phyloP scores from a whole-genome alignment of 352 stramenopile genomes.

The Blastocystis sp. region DNA sequence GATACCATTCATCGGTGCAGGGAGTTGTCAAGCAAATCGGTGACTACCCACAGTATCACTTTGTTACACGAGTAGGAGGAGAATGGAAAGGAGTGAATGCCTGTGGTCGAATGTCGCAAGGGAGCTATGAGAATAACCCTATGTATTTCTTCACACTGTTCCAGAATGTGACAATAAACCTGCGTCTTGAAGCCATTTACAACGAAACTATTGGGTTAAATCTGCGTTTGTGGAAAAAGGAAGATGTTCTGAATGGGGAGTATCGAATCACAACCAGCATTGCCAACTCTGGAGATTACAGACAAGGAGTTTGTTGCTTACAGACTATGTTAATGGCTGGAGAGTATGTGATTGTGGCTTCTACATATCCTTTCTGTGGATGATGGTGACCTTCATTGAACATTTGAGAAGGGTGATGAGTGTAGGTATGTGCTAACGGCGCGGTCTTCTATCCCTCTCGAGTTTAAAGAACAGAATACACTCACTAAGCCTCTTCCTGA shows the following conservation, averaged over 20 bases:
- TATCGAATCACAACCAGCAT: background rate
- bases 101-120: background rate
- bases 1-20: background rate
- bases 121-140: background rate
- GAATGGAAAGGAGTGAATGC: background rate
- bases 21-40: background rate
- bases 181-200: background rate
- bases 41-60: conserved; percentile 51
- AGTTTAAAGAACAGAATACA: background rate
- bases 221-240: background rate
- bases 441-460: background rate
- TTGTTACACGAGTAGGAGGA: background rate
- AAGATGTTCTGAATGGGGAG: background rate
- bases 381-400: background rate
- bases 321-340: background rate
- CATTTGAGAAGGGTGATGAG: background rate
- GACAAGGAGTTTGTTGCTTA: background rate
- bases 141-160: background rate
- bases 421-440: background rate
- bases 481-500: background rate
- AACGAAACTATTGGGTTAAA: background rate
- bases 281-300: background rate
- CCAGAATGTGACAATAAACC: background rate
- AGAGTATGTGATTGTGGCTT: conserved; percentile 8
- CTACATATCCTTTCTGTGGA: background rate